phyloP scores from a whole-genome alignment of 805 yeast genomes.

The Nakazawaea ambrosiae region DNA sequence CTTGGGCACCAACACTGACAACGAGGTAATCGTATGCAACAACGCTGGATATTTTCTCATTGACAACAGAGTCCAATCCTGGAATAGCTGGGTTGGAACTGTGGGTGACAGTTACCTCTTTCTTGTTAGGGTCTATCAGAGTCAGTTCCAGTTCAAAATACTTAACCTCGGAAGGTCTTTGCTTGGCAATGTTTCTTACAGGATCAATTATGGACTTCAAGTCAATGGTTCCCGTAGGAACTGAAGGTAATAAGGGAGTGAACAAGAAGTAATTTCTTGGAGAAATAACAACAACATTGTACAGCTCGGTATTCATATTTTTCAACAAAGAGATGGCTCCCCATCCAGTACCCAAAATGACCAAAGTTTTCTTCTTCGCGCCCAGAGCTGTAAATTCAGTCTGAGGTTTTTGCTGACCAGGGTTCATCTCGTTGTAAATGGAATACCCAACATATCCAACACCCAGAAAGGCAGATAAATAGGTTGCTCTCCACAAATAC shows the following conservation, averaged over 20 bases:
- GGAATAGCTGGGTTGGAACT: conserved; percentile 39
- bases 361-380: conserved; percentile 63
- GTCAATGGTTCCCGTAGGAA: conserved; percentile 91
- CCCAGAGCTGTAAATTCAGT: conserved; percentile 39
- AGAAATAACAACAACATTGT: conserved; percentile 84
- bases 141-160: conserved; percentile 91
- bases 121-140: conserved; percentile 66
- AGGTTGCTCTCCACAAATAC: conserved; percentile 38
- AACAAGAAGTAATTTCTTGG: conserved; percentile 94
- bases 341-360: conserved; percentile 90
- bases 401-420: conserved; percentile 55
- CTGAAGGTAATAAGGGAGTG: conserved; percentile 93
- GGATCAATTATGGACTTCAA: conserved; percentile 91
- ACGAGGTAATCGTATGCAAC: conserved; percentile 76
- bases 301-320: conserved; percentile 76
- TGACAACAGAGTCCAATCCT: conserved; percentile 30
- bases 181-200: conserved; percentile 77
- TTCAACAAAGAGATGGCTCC: conserved; percentile 83
- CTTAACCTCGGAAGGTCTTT: conserved; percentile 63
- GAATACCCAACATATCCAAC: conserved; percentile 56
- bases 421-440: conserved; percentile 56
- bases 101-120: conserved; percentile 58
- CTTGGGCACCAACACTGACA: conserved; percentile 92
- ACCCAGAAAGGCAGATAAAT: conserved; percentile 42
- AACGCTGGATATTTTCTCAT: conserved; percentile 36